A percentile compares a stretch with the other conserved stretches of the same genome.
These are phyloP conservation scores for Scorias spongiosa DNA, from an alignment of 2,329 filamentous ascomycete species.

Conservation along the genomic window DNA sequence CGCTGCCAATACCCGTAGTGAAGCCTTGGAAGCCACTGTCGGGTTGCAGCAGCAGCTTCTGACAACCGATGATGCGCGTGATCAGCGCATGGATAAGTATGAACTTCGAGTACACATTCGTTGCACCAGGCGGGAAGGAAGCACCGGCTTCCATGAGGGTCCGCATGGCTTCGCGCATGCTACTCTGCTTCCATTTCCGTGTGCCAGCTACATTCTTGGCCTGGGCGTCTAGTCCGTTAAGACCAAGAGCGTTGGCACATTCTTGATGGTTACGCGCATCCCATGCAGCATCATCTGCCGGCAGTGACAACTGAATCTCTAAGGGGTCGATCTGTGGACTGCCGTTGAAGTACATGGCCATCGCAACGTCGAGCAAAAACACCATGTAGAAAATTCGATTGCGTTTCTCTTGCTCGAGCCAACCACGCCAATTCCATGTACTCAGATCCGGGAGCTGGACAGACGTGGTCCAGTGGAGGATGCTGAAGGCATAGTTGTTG, in stretches of 20 bases:
- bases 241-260: slow-evolving; percentile 50
- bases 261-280: slow-evolving; percentile 44
- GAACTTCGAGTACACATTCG: slow-evolving; percentile 61
- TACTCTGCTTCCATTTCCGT: slow-evolving; percentile 47
- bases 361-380: slow-evolving; percentile 47
- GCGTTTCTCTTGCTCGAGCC: slow-evolving; percentile 58
- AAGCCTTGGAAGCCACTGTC: slow-evolving; percentile 13
- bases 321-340: slow-evolving; percentile 46
- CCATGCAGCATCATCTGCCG: slow-evolving; percentile 59
- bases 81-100: slow-evolving; percentile 56
- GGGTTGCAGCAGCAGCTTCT: slow-evolving; percentile 22
- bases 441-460: slow-evolving; percentile 31
- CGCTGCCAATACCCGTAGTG: slow-evolving; percentile 23
- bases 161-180: slow-evolving; percentile 45
- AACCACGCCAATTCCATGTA: slow-evolving; percentile 49
- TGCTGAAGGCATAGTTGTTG: slow-evolving; percentile 37
- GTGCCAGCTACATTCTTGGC: slow-evolving; percentile 48
- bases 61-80: slow-evolving; percentile 42
- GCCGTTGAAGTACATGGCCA: slow-evolving; percentile 59
- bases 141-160: slow-evolving; percentile 44
- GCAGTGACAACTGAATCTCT: slow-evolving; percentile 53
- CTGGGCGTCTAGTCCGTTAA: slow-evolving; percentile 43
- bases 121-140: slow-evolving; percentile 48
- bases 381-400: slow-evolving; percentile 50
- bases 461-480: slow-evolving; percentile 43